Evolutionary conservation across 2,329 filamentous ascomycete genomes (phyloP), one percentile per base, ranked within the genome.

Genomic region (Fonsecaea erecta): DNA sequence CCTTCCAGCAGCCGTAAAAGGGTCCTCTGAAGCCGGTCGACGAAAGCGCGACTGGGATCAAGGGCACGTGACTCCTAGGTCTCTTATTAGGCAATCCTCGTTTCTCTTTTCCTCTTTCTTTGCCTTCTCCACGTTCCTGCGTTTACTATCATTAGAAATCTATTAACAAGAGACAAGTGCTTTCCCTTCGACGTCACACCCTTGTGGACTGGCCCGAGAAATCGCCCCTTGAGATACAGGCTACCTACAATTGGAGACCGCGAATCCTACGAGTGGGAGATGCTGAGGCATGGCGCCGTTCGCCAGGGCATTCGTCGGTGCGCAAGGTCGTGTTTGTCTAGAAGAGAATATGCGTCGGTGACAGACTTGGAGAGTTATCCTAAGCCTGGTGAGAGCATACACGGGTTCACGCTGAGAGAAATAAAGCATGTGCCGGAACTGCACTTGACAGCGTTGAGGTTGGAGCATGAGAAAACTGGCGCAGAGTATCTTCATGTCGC

Each of bases 401-500:
- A 98, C 77, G 95, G 95, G 74, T 99, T 99, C 80, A 97, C 93
- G 0, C 82, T 99, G 60, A 83, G 93, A 74, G 88, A 94, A 67
- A 87, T 90, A 67, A 96, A 97, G 80, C 91, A 96, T 80, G 91
- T 99, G 1, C 92, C 93, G 0, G 95, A 99, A 81, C 86, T 98
- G 55, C 91, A 98, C 78, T 81, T 99, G 74, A 96, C 93, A 1
- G 95, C 95, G 4, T 80, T 98, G 60, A 91, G 96, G 69, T 85
- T 99, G 68, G 89, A 91, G 74, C 95, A 99, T 76, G 91, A 98
- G 80, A 93, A 93, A 82, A 99, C 95, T 0, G 92, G 93, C 66
- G 95, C 95, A 69, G 92, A 99, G 71, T 97, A 98, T 76, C 84
- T 99, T 53, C 95, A 99, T 79, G 90, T 99, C 73, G 94, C 93